Conservation (phyloP, 2,329 filamentous ascomycete genomes). For the Waltergamsia citrina region DNA sequence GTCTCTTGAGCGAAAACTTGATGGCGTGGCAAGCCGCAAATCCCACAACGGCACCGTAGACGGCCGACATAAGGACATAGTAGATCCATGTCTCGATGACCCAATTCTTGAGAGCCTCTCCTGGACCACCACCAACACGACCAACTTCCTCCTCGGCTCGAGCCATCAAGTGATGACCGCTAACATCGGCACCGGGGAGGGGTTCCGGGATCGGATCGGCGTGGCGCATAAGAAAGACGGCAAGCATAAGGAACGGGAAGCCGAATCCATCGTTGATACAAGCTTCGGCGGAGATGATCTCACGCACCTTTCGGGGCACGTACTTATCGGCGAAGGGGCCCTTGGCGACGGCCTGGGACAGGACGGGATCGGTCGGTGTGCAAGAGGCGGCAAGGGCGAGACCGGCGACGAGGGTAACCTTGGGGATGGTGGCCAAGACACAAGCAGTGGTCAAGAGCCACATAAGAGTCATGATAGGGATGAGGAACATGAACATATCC, state of each 20-base stretch:
- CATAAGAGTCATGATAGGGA: conserved; percentile 54
- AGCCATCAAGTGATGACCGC: conserved; percentile 7
- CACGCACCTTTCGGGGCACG: conserved; percentile 44
- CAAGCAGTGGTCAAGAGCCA: conserved; percentile 51
- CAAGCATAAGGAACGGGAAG: conserved; percentile 49
- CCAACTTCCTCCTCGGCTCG: conserved; percentile 27
- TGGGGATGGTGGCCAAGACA: conserved; percentile 43
- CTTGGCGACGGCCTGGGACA: conserved; percentile 55
- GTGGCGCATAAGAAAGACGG: conserved; percentile 46
- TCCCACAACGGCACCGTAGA: conserved; percentile 42
- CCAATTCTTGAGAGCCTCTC: conserved; percentile 46
- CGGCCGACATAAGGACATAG: conserved; percentile 41
- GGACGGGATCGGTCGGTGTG: conserved; percentile 52
- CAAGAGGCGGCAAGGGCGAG: conserved; percentile 52
- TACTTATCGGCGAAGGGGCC: conserved; percentile 47
- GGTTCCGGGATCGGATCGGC: conserved; percentile 18
- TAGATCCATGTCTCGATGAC: conserved; percentile 51
- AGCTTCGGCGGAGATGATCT: conserved; percentile 44
- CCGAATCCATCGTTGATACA: conserved; percentile 5
- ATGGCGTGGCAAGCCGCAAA: conserved; percentile 36
- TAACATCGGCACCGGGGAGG: conserved; percentile 26
- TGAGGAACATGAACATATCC: conserved; percentile 43
- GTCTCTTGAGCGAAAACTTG: conserved; percentile 25
- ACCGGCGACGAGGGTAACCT: conserved; percentile 41
- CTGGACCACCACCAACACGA: conserved; percentile 39